phyloP scores from a whole-genome alignment of 1,139 yeast genomes.

The Komagataea norvegica region DNA sequence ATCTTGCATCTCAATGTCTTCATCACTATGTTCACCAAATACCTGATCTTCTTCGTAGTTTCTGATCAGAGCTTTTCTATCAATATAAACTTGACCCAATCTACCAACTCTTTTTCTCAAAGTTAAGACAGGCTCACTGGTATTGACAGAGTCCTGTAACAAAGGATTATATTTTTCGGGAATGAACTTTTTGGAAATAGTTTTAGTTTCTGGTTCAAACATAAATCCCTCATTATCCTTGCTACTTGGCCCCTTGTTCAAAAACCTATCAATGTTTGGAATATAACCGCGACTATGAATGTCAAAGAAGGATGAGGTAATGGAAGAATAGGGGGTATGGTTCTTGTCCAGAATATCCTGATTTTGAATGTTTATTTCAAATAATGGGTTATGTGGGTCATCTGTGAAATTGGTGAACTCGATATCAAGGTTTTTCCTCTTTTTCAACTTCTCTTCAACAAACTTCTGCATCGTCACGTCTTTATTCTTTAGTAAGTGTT shows the following conservation, averaged over 20 bases:
- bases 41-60: slow-evolving; percentile 32
- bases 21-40: slow-evolving; percentile 27
- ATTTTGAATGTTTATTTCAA: slow-evolving; percentile 58
- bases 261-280: slow-evolving; percentile 22
- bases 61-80: slow-evolving; percentile 52
- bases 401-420: slow-evolving; percentile 82
- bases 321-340: slow-evolving; percentile 78
- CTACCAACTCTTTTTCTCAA: slow-evolving; percentile 76
- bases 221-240: slow-evolving; percentile 18
- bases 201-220: slow-evolving; percentile 28
- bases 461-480: slow-evolving; percentile 74
- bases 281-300: slow-evolving; percentile 55
- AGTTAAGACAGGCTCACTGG: slow-evolving; percentile 53
- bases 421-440: slow-evolving; percentile 63
- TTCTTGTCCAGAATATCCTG: slow-evolving; percentile 47
- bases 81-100: slow-evolving; percentile 65
- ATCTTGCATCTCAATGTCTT: slow-evolving; percentile 32
- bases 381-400: slow-evolving; percentile 84
- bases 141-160: slow-evolving; percentile 23
- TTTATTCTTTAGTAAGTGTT: slow-evolving; percentile 68
- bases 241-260: slow-evolving; percentile 19
- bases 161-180: slow-evolving; percentile 42
- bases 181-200: slow-evolving; percentile 27
- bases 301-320: slow-evolving; percentile 70
- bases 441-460: slow-evolving; percentile 75